Base-by-base conservation (phyloP, 306 rosid genomes). In the Abrus precatorius region DNA sequence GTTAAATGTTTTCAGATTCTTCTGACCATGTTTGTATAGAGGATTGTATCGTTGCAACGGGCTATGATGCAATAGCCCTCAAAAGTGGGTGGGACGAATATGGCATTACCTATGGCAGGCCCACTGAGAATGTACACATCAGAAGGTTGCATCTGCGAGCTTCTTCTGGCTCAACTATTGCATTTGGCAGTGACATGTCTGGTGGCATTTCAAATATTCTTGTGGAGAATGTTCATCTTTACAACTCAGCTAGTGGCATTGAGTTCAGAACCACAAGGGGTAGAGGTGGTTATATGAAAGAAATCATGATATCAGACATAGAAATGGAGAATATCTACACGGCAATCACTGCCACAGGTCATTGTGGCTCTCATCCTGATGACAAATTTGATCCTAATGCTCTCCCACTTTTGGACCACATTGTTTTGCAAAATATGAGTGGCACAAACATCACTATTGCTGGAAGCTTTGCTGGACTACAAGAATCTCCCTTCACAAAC, bases 81-180 rank as follows among this genome's bases (percentile, higher is more conserved):
- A 89, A 95, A 92, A 95, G 97, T 66, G 98, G 98, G n/a, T 95
- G 98, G 98, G 98, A 95, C 38, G 97, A 95, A 75, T 95, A 95
- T n/a, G 97, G 98, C 59, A 92, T 92, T 32, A 84, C 90, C 77
- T 95, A 87, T 74, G 98, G 97, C 48, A 86, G 95, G 88, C 97
- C 98, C n/a, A 87, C 97, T 6, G 81, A 74, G 80, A 84, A 92
- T 73, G 90, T 95, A 5, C 98, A 95, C 86, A 87, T 95, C 78
- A 83, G 95, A 80, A 82, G 89, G 69, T 90, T 92, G 75, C 80
- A 87, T 82, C 90, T 95, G 52, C 90, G 84, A 80, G 88, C 99
- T 34, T 78, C 83, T 75, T 85, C 90, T 5, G 98, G 98, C 50
- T 87, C 99, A 57, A 63, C 92, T 70, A 49, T 95, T 73, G 97